Evolutionary conservation across 2,329 filamentous ascomycete species (phyloP).

Genomic region (Beauveria caledonica): DNA sequence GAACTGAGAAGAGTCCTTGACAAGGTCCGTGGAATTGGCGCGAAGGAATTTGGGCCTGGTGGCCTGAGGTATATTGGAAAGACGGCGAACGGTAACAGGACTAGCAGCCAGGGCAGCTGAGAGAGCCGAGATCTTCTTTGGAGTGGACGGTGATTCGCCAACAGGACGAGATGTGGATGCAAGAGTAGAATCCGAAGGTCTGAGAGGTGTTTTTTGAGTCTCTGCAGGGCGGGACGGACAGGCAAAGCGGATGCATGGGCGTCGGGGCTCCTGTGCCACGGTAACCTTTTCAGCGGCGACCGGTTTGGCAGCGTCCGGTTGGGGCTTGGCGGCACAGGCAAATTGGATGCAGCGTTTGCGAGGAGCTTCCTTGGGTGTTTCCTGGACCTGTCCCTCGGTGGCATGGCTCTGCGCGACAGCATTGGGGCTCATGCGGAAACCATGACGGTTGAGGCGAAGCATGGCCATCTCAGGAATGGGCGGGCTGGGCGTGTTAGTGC

Average conservation of each 20-base stretch:
- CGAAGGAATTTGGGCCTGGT: slow-evolving; percentile 39
- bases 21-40: slow-evolving; percentile 41
- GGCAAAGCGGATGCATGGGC: slow-evolving; percentile 66
- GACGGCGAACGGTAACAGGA: slow-evolving; percentile 12
- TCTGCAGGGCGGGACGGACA: slow-evolving; percentile 50
- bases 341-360: slow-evolving; percentile 91
- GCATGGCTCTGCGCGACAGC: slow-evolving; percentile 19
- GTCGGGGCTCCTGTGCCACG: slow-evolving; percentile 35
- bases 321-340: slow-evolving; percentile 65
- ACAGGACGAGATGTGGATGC: background rate
- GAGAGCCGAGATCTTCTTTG: slow-evolving; percentile 21
- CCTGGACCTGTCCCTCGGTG: slow-evolving; percentile 33
- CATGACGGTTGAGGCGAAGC: slow-evolving; percentile 29
- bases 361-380: slow-evolving; percentile 21
- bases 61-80: slow-evolving; percentile 18
- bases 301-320: slow-evolving; percentile 18
- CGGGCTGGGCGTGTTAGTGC: slow-evolving; percentile 81
- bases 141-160: slow-evolving; percentile 19
- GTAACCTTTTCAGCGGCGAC: slow-evolving; percentile 25
- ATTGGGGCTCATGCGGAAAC: slow-evolving; percentile 19
- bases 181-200: slow-evolving; percentile 5
- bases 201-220: slow-evolving; percentile 31
- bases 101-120: slow-evolving; percentile 19
- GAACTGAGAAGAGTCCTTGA: slow-evolving; percentile 56
- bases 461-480: slow-evolving; percentile 57